These are phyloP conservation scores for Psidium guajava DNA, from an alignment of 345 rosid species.

Conservation along the genomic window DNA sequence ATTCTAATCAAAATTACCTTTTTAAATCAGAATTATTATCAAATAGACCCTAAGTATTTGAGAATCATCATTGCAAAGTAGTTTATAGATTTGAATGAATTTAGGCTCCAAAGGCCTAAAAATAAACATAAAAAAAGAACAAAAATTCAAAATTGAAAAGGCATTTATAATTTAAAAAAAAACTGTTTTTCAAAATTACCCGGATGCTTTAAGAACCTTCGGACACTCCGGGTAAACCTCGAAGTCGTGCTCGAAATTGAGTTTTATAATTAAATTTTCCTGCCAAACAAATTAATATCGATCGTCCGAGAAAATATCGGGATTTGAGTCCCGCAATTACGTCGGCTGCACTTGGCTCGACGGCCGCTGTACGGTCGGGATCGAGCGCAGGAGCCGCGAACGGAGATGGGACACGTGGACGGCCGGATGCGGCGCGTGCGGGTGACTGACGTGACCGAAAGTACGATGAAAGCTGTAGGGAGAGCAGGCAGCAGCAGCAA, in stretches of 20 bases:
- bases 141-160: background rate
- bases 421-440: background rate
- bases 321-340: background rate
- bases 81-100: background rate
- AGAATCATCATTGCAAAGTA: background rate
- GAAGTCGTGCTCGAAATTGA: background rate
- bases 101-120: background rate
- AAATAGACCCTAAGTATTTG: background rate
- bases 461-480: constrained; percentile 45
- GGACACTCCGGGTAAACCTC: background rate
- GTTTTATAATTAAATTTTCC: background rate
- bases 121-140: background rate
- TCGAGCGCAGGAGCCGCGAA: background rate
- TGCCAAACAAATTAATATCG: background rate
- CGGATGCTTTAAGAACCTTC: background rate
- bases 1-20: no score
- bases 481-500: background rate
- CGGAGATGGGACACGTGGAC: background rate
- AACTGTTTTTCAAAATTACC: background rate
- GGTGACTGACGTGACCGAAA: constrained; percentile 17
- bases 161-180: background rate
- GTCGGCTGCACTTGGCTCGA: background rate
- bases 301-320: background rate
- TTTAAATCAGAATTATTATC: no score
- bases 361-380: background rate